Evolutionary conservation across 2,329 filamentous ascomycete genomes (phyloP).

Genomic region (Fusarium acutatum): DNA sequence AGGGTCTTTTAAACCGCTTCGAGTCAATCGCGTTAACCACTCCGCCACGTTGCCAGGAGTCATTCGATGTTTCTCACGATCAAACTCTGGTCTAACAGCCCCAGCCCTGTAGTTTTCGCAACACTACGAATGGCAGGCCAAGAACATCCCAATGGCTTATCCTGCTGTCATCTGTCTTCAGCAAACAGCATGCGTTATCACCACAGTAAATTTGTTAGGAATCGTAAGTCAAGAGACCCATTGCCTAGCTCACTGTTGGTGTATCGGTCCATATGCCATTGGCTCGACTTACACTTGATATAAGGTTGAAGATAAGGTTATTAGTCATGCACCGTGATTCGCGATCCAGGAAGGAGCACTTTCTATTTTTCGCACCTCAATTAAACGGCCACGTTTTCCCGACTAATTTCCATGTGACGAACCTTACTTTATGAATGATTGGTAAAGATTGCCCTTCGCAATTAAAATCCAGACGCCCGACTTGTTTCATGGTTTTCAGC

Average conservation of each 20-base stretch:
- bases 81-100: neutral
- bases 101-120: rapidly evolving
- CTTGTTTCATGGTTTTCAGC: slow-evolving; percentile 6
- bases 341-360: neutral
- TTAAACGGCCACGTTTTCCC: neutral
- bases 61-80: neutral
- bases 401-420: neutral
- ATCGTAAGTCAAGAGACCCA: neutral
- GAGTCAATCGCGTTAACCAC: slow-evolving; percentile 7
- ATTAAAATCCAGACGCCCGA: slow-evolving; percentile 1
- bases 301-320: slow-evolving; percentile 1
- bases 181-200: neutral
- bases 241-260: neutral
- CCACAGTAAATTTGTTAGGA: rapidly evolving
- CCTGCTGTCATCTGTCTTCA: neutral
- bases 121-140: neutral
- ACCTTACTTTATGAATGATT: neutral
- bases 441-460: neutral
- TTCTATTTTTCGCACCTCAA: neutral
- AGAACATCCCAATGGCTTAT: too few relatives aligned
- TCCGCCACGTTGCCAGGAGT: neutral
- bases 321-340: neutral
- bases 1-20: too few relatives aligned
- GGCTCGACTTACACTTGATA: neutral
- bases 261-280: neutral